phyloP scores from a whole-genome alignment of 176 grass and related monocot species.

The Puccinellia tenuiflora region DNA sequence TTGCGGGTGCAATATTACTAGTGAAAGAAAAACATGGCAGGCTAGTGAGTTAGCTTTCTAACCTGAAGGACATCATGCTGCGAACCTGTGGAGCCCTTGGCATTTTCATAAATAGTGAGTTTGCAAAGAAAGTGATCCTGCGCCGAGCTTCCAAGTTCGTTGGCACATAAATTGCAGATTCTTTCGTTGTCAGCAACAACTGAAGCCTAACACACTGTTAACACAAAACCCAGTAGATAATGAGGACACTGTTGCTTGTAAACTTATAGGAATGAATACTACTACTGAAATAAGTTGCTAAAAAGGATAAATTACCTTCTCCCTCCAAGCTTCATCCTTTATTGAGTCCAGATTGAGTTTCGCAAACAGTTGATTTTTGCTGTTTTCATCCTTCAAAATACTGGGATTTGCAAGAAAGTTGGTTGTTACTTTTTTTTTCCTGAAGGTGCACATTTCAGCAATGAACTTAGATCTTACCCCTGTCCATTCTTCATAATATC shows the following conservation, averaged over 20 bases:
- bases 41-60: not conserved
- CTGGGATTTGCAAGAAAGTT: conserved; percentile 7
- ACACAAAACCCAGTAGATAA: conserved; percentile 8
- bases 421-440: not conserved
- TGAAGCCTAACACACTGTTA: conserved; percentile 77
- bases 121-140: conserved; percentile 96
- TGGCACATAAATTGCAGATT: conserved; percentile 91
- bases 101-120: conserved; percentile 97
- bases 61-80: conserved; percentile 94
- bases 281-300: conserved; percentile 19
- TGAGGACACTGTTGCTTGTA: not conserved
- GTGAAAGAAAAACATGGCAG: not conserved
- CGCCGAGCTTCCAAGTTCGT: conserved; percentile 81
- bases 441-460: not conserved
- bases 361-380: conserved; percentile 36
- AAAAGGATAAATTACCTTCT: conserved; percentile 50
- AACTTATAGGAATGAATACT: conserved; percentile 14
- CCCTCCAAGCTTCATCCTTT: conserved; percentile 38
- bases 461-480: conserved; percentile 39
- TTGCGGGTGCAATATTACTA: too few relatives aligned
- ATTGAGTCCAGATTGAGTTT: conserved; percentile 49
- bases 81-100: conserved; percentile 64
- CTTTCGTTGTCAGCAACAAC: conserved; percentile 77
- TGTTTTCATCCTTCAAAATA: conserved; percentile 30
- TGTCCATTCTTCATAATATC: conserved; percentile 63